These are phyloP conservation scores for Pseudogymnoascus sp. DNA, from an alignment of 2,329 filamentous ascomycete species.

Conservation along the genomic window DNA sequence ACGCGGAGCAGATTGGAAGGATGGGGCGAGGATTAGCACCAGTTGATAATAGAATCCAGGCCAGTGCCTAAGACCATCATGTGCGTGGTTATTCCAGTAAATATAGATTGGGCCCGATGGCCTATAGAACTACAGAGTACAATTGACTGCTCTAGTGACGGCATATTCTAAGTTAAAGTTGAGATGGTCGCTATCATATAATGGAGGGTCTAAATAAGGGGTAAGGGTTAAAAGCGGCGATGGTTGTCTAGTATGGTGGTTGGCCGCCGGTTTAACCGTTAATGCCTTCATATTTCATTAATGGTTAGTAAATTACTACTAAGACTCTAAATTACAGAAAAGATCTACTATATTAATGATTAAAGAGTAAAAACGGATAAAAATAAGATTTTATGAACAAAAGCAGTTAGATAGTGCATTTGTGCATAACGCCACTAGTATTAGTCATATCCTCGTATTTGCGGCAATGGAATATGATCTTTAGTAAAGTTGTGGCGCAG, in stretches of 20 bases:
- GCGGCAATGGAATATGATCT: neutral
- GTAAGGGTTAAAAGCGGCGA: too few species aligned
- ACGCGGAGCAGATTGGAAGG: constrained; percentile 26
- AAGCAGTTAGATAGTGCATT: neutral
- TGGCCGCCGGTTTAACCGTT: neutral
- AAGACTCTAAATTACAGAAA: neutral
- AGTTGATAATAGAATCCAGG: constrained; percentile 7
- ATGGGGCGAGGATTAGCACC: constrained; percentile 20
- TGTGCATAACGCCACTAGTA: neutral
- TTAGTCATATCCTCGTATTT: neutral
- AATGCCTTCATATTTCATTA: neutral
- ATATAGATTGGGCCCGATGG: neutral
- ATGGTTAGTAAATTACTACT: neutral
- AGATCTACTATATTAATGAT: neutral
- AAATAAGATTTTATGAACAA: neutral
- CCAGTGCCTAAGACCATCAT: neutral
- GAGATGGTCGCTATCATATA: too few species aligned
- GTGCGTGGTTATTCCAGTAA: neutral
- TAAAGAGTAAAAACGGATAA: neutral
- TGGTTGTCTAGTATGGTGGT: too few species aligned
- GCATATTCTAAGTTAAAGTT: too few species aligned
- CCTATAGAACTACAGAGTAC: neutral
- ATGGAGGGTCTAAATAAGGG: too few species aligned
- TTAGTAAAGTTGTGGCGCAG: neutral
- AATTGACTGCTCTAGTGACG: too few species aligned